Evolutionary conservation across 768 basidiomycete species (phyloP).

Genomic region (Kwoniella sp.): DNA sequence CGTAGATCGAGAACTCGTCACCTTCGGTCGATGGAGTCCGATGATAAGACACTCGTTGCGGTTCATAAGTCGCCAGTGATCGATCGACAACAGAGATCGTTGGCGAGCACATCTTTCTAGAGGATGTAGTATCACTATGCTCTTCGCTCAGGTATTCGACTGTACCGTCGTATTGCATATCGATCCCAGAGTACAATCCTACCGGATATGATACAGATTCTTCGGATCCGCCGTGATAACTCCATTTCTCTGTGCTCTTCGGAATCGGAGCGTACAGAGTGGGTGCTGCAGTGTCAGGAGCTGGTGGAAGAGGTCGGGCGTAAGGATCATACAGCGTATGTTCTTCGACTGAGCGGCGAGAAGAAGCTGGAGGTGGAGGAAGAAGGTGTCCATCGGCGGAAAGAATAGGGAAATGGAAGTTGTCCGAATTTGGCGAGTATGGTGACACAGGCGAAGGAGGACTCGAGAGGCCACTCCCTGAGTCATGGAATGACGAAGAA

Average conservation of each 20-base stretch:
- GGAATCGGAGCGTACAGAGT: slow-evolving; percentile 20
- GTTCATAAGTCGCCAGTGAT: slow-evolving; percentile 7
- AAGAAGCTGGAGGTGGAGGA: slow-evolving; percentile 40
- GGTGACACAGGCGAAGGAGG: slow-evolving; percentile 27
- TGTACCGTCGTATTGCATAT: slow-evolving; percentile 21
- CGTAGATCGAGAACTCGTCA: slow-evolving; percentile 27
- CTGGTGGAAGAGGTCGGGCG: slow-evolving; percentile 31
- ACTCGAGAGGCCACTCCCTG: slow-evolving; percentile 6
- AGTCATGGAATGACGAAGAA: slow-evolving; percentile 9
- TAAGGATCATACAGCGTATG: neutral
- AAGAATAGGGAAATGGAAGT: slow-evolving; percentile 47
- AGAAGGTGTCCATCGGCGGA: slow-evolving; percentile 49
- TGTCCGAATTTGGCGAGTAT: slow-evolving; percentile 37
- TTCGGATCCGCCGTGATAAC: slow-evolving; percentile 15
- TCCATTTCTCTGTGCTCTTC: slow-evolving; percentile 24
- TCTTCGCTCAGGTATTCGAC: slow-evolving; percentile 31
- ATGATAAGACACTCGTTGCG: slow-evolving; percentile 37
- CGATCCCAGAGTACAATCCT: slow-evolving; percentile 25
- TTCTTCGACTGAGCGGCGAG: slow-evolving; percentile 22
- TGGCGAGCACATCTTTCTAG: slow-evolving; percentile 13
- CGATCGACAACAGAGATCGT: slow-evolving; percentile 19
- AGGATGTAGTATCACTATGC: slow-evolving; percentile 7
- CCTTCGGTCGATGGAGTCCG: slow-evolving; percentile 38
- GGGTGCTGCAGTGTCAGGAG: slow-evolving; percentile 12
- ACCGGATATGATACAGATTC: slow-evolving; percentile 13